These are phyloP conservation scores for Pythium rishiriense DNA, from an alignment of 352 stramenopile species.

Conservation along the genomic window DNA sequence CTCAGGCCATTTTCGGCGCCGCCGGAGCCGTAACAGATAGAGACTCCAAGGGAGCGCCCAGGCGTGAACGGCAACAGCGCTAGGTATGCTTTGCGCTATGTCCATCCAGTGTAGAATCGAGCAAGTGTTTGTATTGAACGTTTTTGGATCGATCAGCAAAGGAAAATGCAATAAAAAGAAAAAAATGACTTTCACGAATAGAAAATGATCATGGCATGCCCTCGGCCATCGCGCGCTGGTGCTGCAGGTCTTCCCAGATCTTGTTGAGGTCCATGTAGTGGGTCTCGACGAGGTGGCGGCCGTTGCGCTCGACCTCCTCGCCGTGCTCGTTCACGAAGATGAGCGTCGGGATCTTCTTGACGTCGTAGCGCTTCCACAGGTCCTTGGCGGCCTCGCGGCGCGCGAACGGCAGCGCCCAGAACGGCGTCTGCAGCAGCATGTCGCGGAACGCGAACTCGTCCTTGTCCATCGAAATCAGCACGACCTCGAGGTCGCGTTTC, in stretches of 20 bases:
- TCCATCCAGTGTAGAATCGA: no score
- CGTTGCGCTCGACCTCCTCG: conserved; percentile 60
- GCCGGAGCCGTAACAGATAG: no score
- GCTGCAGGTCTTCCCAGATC: conserved; percentile 57
- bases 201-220: conserved; percentile 31
- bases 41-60: no score
- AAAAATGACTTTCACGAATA: no score
- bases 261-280: conserved; percentile 60
- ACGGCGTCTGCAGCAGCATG: conserved; percentile 56
- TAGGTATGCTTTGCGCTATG: no score
- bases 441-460: conserved; percentile 57
- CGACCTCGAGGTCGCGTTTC: conserved; percentile 59
- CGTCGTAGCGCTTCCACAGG: conserved; percentile 66
- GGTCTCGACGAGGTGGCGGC: conserved; percentile 59
- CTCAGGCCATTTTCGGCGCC: conserved; percentile 4
- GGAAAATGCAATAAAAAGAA: not conserved
- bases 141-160: no score
- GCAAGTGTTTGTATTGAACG: no score
- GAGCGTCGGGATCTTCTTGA: conserved; percentile 68
- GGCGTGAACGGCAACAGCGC: no score
- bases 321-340: conserved; percentile 67
- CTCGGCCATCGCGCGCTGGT: conserved; percentile 24
- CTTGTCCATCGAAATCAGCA: conserved; percentile 63
- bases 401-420: conserved; percentile 57
- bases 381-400: conserved; percentile 51